Base-by-base conservation (phyloP, 371 early-diverging fungal species). In the Batrachochytrium dendrobatidis region DNA sequence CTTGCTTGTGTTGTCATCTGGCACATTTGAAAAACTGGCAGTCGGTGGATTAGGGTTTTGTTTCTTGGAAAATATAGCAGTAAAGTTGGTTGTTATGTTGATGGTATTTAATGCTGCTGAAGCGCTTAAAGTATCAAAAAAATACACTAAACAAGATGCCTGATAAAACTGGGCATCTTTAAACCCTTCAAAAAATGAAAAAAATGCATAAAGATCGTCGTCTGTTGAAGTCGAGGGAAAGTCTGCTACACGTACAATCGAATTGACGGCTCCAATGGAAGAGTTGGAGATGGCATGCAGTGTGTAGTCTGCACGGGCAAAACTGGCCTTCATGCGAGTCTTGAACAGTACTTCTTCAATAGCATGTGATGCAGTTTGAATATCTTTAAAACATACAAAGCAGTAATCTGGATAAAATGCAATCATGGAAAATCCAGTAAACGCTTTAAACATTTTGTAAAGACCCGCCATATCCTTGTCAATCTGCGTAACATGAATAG, bases 381-480 rank as follows among this genome's bases (percentile, higher is more conserved):
- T 48, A 53, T 70, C 70, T 28, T 45, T 34, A 58, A 75, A 75
- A 29, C 66, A 65, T 25, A 75, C 68, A 51, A 75, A 75, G 60
- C 71, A 73, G 44, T 75, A 72, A 61, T 75, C 75, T 12, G 59
- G 62, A 62, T 75, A 72, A 53, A 75, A 75, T 5, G 73, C 73
- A 5, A 73, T 65, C 2, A 61, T 62, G 1, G 53, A 32, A 58
- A 75, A 75, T 1, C 75, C 75, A 2, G 59, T 59, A 35, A 63
- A 63, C 12, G 32, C 30, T 44, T 57, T 59, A 53, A 75, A 71
- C 20, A 70, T 46, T 29, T 64, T 34, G 30, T 56, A 54, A 18
- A 75, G 55, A 20, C 52, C 29, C 31, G 67, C 64, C 24, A 64
- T 64, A 25, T 61, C 65, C 20, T 61, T 62, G 45, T 72, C 67